These are phyloP conservation scores for Irpex sp. DNA, from an alignment of 1,284 basidiomycete species.

Conservation along the genomic window DNA sequence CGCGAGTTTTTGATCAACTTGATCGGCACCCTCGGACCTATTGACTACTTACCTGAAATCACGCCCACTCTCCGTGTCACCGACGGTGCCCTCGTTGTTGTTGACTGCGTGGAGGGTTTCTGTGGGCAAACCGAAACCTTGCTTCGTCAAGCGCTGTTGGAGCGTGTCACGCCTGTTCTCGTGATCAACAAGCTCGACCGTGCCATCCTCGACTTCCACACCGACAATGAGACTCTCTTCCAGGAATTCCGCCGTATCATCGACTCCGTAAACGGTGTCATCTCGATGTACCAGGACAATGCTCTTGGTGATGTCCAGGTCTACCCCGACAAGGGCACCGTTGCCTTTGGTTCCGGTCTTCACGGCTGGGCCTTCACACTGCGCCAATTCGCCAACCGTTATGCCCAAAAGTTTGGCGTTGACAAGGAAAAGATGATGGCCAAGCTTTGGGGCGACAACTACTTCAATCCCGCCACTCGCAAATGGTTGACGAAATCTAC, in stretches of 20 bases:
- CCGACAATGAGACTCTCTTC: constrained; percentile 95
- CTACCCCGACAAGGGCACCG: constrained; percentile 97
- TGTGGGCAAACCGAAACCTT: constrained; percentile 99
- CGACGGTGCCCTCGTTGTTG: constrained; percentile 97
- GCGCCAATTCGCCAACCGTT: constrained; percentile 93
- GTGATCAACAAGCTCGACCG: constrained; percentile 99
- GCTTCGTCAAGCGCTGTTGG: constrained; percentile 93
- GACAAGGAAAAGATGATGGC: constrained; percentile 98
- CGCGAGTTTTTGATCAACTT: constrained; percentile 99
- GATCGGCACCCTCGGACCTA: constrained; percentile 99
- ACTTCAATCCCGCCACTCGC: constrained; percentile 96
- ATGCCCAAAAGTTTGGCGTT: constrained; percentile 99
- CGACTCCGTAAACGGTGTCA: constrained; percentile 98
- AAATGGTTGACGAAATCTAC: constrained; percentile 90
- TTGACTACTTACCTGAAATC: constrained; percentile 99
- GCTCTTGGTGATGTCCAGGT: constrained; percentile 98
- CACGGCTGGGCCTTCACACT: constrained; percentile 99
- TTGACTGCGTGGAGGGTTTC: constrained; percentile 99
- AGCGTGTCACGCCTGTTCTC: constrained; percentile 99
- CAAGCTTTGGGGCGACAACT: constrained; percentile 99
- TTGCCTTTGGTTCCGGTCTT: constrained; percentile 98
- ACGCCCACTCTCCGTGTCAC: constrained; percentile 99
- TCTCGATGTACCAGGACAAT: constrained; percentile 95
- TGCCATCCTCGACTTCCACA: constrained; percentile 97
- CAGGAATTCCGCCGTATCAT: constrained; percentile 98